Percentiles rank a stretch among this genome's conserved stretches.
Evolutionary conservation across 2,329 filamentous ascomycete species (phyloP).

Genomic region (Orbilia quercus): DNA sequence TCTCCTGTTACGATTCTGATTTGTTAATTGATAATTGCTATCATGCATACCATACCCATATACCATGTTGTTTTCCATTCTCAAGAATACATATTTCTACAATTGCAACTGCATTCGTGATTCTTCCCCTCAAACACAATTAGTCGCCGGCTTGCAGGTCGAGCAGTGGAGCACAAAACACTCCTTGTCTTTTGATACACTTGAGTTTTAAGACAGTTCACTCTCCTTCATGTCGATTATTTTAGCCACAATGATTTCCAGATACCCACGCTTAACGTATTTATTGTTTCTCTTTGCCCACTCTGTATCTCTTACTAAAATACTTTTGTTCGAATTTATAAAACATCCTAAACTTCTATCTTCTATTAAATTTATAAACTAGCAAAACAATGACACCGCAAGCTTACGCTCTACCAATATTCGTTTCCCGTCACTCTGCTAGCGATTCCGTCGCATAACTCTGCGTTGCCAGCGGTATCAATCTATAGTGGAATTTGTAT

Average conservation of each 20-base stretch:
- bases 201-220: not conserved
- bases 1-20: not conserved
- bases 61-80: constrained; percentile 3
- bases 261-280: constrained; percentile 24
- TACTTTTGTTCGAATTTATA: not conserved
- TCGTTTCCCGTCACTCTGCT: no score
- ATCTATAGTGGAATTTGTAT: no score
- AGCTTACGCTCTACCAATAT: no score
- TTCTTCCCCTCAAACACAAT: no score
- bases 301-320: not conserved
- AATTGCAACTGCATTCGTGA: no score
- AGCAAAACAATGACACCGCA: no score
- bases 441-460: no score
- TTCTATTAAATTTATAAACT: no score
- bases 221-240: constrained; percentile 15
- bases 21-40: not conserved
- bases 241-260: constrained; percentile 2
- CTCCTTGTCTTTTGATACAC: not conserved
- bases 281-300: not conserved
- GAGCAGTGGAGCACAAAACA: constrained; percentile 17
- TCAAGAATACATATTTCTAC: constrained; percentile 1
- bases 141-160: constrained; percentile 44
- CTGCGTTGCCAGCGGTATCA: no score
- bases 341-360: no score
- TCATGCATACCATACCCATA: constrained; percentile 7